Base-by-base conservation (phyloP, 2,329 filamentous ascomycete genomes). In the Cryphonectria carpinicola region DNA sequence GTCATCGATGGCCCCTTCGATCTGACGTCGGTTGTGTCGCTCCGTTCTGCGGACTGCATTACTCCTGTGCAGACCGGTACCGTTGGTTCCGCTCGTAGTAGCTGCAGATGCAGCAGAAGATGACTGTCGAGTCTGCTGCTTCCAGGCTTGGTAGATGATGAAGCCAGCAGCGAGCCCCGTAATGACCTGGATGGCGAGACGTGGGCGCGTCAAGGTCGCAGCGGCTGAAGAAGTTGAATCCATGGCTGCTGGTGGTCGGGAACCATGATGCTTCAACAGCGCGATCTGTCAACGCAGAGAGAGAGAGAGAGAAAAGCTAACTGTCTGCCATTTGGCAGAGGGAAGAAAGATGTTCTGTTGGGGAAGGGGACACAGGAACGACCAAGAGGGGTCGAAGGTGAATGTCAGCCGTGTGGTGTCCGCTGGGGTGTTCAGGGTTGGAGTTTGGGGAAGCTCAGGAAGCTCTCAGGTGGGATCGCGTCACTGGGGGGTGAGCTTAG, bases 71-170 rank as follows among this genome's bases (percentile, higher is more conserved):
- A 93, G 81, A 19, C 80, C 78, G 43, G 77, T 74, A n/a, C 79
- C 80, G 13, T 37, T 11, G 14, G 6, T 49, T 65, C 41, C 75
- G 76, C 58, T 75, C 13, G 35, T 70, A 69, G 75, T 64, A 74
- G 74, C 54, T 75, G 71, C 37, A 73, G 72, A 71, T 66, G 74
- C 72, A 73, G 74, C 72, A 73, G 75, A 76, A 73, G 76, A 71
- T 75, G 76, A 69, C 69, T 74, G 63, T 43, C 32, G 52, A 52
- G 72, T 74, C 75, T 76, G 61, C 78, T 79, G 70, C 75, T 77
- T 77, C 78, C 90, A 92, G 74, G 89, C 80, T 70, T 88, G 86
- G 77, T 89, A 92, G 70, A 86, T 84, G 68, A 87, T 80, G 65
- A 87, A 89, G 14, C 83, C 84, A 60, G 88, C 86, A 1, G 88